phyloP scores from a whole-genome alignment of 192 early-diverging fungal genomes.

The Mycoemilia scoparia region DNA sequence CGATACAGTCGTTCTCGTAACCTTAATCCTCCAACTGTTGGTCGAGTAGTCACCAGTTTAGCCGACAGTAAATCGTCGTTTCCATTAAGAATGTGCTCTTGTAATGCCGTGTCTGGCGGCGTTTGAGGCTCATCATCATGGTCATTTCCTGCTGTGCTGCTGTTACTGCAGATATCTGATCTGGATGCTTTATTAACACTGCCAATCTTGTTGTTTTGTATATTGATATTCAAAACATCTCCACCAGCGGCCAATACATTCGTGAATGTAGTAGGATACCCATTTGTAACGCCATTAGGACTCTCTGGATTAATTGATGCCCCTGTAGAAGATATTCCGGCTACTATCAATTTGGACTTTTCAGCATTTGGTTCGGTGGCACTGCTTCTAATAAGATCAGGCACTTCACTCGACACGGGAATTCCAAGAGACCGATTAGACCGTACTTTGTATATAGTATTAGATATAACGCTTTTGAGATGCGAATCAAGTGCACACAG shows the following conservation, averaged over 20 bases:
- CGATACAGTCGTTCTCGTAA: conserved; percentile 26
- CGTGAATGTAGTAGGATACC: too few species aligned
- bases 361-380: not conserved
- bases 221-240: too few species aligned
- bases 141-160: conserved; percentile 1
- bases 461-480: conserved; percentile 46
- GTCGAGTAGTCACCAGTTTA: not conserved
- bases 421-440: conserved; percentile 42
- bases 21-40: conserved; percentile 16
- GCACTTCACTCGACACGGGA: conserved; percentile 8
- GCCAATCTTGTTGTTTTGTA: too few species aligned
- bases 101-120: not conserved
- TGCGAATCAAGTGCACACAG: conserved; percentile 51
- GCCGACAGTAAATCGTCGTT: not conserved
- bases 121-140: not conserved
- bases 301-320: too few species aligned
- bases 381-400: not conserved
- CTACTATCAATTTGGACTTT: too few species aligned
- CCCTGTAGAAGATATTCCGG: too few species aligned
- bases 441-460: conserved; percentile 44
- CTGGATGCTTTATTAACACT: too few species aligned
- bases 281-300: too few species aligned
- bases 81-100: not conserved
- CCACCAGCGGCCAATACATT: too few species aligned
- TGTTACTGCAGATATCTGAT: too few species aligned